A percentile compares a stretch with the other conserved stretches of the same genome.
Evolutionary conservation across 495 filamentous ascomycete genomes (phyloP).

Genomic region (Saxispiralis lemnorum): DNA sequence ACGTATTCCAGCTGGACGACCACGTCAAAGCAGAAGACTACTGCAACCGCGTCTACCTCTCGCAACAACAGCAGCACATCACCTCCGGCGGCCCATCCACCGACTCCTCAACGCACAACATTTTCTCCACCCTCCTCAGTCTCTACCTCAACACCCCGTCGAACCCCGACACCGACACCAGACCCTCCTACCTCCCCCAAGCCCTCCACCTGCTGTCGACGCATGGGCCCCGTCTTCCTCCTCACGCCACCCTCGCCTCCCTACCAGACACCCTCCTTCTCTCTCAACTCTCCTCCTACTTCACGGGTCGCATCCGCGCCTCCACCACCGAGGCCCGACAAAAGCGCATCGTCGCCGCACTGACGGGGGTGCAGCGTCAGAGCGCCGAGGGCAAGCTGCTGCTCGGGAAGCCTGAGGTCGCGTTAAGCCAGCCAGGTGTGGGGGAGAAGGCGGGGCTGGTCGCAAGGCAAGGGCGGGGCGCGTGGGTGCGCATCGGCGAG

Average conservation of each 20-base stretch:
- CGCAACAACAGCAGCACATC: constrained; percentile 5
- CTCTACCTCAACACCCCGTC: constrained; percentile 75
- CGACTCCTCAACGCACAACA: constrained; percentile 45
- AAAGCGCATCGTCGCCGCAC: constrained; percentile 50
- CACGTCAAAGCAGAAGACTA: constrained; percentile 89
- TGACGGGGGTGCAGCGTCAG: constrained; percentile 57
- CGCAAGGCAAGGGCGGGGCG: constrained; percentile 29
- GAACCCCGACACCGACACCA: constrained; percentile 50
- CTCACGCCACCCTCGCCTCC: constrained; percentile 61
- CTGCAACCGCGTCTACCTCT: constrained; percentile 65
- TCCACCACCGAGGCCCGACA: constrained; percentile 68
- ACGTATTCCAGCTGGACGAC: constrained; percentile 82
- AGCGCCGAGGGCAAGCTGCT: constrained; percentile 52
- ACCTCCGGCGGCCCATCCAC: constrained; percentile 26
- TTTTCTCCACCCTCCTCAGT: constrained; percentile 78
- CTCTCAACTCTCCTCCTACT: constrained; percentile 71
- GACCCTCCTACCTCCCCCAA: constrained; percentile 48
- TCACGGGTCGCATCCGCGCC: constrained; percentile 75
- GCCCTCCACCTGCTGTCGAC: constrained; percentile 75
- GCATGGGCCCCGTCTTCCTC: constrained; percentile 81
- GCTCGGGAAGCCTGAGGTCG: constrained; percentile 38
- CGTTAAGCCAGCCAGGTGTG: constrained; percentile 32
- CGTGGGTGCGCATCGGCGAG: constrained; percentile 63
- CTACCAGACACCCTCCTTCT: constrained; percentile 70
- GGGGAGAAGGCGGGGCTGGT: too few relatives aligned